Conservation (phyloP, 371 early-diverging fungal species). For the Mucor circinelloides region DNA sequence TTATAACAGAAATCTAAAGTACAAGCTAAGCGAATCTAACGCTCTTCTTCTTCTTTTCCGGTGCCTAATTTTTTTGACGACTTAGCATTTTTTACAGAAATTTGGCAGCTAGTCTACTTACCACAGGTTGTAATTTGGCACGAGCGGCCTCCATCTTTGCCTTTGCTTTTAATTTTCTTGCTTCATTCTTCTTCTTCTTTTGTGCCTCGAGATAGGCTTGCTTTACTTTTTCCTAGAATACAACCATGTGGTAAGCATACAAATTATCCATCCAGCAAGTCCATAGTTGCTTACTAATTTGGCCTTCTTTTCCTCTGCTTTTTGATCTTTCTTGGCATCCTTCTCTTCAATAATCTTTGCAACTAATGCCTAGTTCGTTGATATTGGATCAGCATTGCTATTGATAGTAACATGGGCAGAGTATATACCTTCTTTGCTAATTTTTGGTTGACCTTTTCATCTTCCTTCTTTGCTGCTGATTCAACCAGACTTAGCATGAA, state of each 20-base stretch:
- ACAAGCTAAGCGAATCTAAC: constrained; percentile 23
- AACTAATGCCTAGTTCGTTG: constrained; percentile 1
- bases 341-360: constrained; percentile 28
- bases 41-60: constrained; percentile 16
- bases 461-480: constrained; percentile 23
- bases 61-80: constrained; percentile 8
- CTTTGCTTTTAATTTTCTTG: constrained; percentile 23
- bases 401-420: not conserved
- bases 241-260: too few species aligned
- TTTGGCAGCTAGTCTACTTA: not conserved
- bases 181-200: constrained; percentile 23
- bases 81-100: not conserved
- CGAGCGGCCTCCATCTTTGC: constrained; percentile 8
- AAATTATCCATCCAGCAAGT: too few species aligned
- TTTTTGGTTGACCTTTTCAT: constrained; percentile 16
- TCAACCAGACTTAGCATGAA: constrained; percentile 24
- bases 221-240: constrained; percentile 20
- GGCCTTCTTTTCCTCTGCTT: constrained; percentile 17
- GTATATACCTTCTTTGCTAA: constrained; percentile 16
- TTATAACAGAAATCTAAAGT: not conserved
- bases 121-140: constrained; percentile 5
- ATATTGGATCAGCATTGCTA: not conserved
- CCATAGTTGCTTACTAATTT: constrained; percentile 15
- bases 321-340: constrained; percentile 18
- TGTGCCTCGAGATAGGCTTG: constrained; percentile 18